Evolutionary conservation across 2,329 filamentous ascomycete species (phyloP).

Genomic region (Lachnellula arida): DNA sequence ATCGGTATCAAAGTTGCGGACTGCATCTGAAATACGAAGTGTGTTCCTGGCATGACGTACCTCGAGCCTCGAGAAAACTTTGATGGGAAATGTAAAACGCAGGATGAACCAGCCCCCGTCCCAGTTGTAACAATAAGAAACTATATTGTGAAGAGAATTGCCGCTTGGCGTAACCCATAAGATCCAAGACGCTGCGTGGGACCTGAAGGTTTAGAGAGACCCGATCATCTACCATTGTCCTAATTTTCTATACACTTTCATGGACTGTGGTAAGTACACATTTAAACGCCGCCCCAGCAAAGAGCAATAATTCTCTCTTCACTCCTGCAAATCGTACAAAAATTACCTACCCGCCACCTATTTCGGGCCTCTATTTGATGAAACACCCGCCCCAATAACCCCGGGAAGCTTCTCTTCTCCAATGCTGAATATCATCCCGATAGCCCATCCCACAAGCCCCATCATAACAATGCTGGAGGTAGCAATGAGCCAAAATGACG

Average conservation of each 20-base stretch:
- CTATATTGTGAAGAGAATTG: too few species aligned
- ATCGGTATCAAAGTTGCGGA: too few species aligned
- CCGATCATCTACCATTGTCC: constrained; percentile 1
- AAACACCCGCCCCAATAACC: constrained; percentile 93
- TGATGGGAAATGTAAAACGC: too few species aligned
- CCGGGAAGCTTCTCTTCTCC: constrained; percentile 85
- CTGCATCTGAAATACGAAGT: too few species aligned
- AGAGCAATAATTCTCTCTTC: constrained; percentile 8
- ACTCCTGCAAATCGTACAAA: constrained; percentile 23
- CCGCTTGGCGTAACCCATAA: too few species aligned
- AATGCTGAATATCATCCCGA: constrained; percentile 76
- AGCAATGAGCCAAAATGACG: constrained; percentile 81
- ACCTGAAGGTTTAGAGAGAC: not conserved
- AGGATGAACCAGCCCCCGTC: too few species aligned
- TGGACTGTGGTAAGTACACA: constrained; percentile 22
- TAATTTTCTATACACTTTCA: constrained; percentile 20
- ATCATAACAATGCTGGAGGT: constrained; percentile 69
- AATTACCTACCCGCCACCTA: not conserved
- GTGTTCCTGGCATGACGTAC: too few species aligned
- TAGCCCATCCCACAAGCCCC: constrained; percentile 61
- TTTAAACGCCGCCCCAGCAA: constrained; percentile 22
- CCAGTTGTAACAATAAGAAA: too few species aligned
- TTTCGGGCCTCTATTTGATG: not conserved
- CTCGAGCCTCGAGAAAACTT: too few species aligned
- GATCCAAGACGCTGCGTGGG: too few species aligned